phyloP scores from a whole-genome alignment of 1,284 basidiomycete species.

The Irpex lacteus region DNA sequence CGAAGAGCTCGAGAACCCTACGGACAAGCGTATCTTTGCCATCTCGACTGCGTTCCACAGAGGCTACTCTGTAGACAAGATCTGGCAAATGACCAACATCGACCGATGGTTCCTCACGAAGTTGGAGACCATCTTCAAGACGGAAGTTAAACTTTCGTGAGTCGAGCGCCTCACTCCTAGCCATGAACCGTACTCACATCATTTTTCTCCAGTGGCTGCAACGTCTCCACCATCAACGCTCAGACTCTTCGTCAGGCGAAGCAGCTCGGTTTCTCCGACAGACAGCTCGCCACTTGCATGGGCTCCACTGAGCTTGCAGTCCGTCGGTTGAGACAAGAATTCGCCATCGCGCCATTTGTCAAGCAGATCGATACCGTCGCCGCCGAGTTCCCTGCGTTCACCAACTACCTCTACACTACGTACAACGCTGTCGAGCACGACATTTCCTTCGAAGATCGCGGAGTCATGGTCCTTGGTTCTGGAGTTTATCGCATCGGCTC shows the following conservation, averaged over 20 bases:
- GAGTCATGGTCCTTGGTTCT: constrained; percentile 96
- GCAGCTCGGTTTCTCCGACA: constrained; percentile 95
- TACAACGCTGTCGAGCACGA: constrained; percentile 97
- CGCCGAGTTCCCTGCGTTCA: constrained; percentile 97
- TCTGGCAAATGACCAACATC: constrained; percentile 96
- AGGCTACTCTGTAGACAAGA: constrained; percentile 93
- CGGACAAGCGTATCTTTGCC: constrained; percentile 91
- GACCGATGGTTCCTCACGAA: constrained; percentile 98
- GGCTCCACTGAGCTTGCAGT: constrained; percentile 89
- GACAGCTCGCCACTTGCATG: constrained; percentile 80
- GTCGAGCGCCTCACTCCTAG: constrained; percentile 28
- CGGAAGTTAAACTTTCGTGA: constrained; percentile 76
- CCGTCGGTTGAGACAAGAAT: constrained; percentile 83
- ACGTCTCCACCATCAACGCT: constrained; percentile 65
- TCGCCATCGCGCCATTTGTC: constrained; percentile 85
- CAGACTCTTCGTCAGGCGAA: constrained; percentile 82
- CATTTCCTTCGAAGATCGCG: constrained; percentile 84
- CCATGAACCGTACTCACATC: not conserved
- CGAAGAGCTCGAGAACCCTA: constrained; percentile 84
- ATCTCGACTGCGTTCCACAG: constrained; percentile 86
- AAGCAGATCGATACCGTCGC: constrained; percentile 99
- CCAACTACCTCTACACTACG: constrained; percentile 98
- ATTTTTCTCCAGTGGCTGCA: constrained; percentile 48
- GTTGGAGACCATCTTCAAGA: constrained; percentile 78
- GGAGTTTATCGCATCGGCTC: constrained; percentile 99